Conservation (phyloP, 2,329 filamentous ascomycete genomes). For the Epichloe festucae region DNA sequence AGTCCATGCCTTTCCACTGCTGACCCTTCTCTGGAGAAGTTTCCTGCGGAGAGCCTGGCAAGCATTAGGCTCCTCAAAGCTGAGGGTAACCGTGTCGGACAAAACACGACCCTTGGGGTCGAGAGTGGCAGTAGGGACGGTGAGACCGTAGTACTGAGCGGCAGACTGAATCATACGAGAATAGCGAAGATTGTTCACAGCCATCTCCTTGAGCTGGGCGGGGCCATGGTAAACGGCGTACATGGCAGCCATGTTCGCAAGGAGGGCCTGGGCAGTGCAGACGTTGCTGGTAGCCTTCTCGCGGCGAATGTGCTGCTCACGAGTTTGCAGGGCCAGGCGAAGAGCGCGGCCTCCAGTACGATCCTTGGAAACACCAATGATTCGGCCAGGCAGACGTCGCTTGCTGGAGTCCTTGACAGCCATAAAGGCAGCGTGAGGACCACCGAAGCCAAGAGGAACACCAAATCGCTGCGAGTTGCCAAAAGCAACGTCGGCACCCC, state of each 20-base stretch:
- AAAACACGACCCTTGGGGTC: constrained; percentile 42
- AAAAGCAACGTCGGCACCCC: constrained; percentile 89
- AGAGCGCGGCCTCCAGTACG: constrained; percentile 70
- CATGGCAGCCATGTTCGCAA: constrained; percentile 92
- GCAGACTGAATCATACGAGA: constrained; percentile 56
- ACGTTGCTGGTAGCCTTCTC: constrained; percentile 98
- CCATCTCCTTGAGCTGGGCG: constrained; percentile 68
- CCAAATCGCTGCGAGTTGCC: constrained; percentile 86
- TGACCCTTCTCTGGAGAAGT: constrained; percentile 49
- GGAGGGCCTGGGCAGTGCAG: constrained; percentile 84
- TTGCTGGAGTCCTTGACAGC: constrained; percentile 84
- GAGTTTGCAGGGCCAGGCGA: constrained; percentile 75
- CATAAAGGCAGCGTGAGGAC: constrained; percentile 95
- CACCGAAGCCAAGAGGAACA: constrained; percentile 82
- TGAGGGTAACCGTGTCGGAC: constrained; percentile 72
- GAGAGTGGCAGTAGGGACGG: constrained; percentile 45
- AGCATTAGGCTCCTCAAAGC: constrained; percentile 20
- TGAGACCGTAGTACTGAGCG: constrained; percentile 48
- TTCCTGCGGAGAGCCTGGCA: constrained; percentile 17
- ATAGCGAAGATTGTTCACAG: constrained; percentile 60
- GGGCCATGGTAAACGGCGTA: constrained; percentile 93
- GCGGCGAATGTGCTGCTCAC: constrained; percentile 89
- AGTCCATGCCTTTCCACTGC: constrained; percentile 51
- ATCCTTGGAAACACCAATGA: constrained; percentile 88
- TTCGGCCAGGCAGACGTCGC: constrained; percentile 81